phyloP scores from a whole-genome alignment of 1,139 yeast genomes.

The Candida buenavistaensis region DNA sequence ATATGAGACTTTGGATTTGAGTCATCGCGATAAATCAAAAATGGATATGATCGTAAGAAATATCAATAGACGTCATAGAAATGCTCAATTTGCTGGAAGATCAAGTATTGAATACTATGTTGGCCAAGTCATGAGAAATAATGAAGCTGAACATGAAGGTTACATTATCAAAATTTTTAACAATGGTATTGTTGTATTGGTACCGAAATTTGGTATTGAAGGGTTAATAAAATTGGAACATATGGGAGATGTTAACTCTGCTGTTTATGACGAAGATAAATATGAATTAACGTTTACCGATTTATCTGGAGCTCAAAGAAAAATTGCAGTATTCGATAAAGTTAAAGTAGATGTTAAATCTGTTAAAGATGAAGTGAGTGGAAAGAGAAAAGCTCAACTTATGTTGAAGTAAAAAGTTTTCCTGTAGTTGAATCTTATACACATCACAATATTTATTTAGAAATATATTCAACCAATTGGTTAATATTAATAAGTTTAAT shows the following conservation, averaged over 20 bases:
- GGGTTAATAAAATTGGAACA: conserved; percentile 83
- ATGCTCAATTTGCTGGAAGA: conserved; percentile 98
- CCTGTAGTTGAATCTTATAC: conserved; percentile 1
- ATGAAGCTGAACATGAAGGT: conserved; percentile 77
- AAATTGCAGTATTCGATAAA: conserved; percentile 78
- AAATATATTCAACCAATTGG: conserved; percentile 61
- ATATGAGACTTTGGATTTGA: conserved; percentile 78
- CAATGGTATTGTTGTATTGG: conserved; percentile 92
- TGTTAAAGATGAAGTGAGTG: conserved; percentile 80
- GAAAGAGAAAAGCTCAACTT: conserved; percentile 90
- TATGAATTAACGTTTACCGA: conserved; percentile 63
- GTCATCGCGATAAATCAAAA: conserved; percentile 84
- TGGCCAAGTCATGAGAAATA: conserved; percentile 92
- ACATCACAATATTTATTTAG: conserved; percentile 8
- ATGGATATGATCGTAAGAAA: conserved; percentile 89
- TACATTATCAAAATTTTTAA: conserved; percentile 89
- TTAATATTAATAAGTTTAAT: conserved; percentile 82
- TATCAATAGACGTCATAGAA: conserved; percentile 91
- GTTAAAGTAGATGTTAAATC: conserved; percentile 82
- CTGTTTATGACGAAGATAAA: conserved; percentile 74
- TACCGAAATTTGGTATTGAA: conserved; percentile 97
- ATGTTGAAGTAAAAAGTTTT: conserved; percentile 38
- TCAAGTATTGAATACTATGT: conserved; percentile 97
- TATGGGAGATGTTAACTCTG: conserved; percentile 64
- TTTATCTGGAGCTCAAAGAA: conserved; percentile 41